These are phyloP conservation scores for Lactuca saligna DNA, from an alignment of 129 eudicot genomes.

Conservation along the genomic window DNA sequence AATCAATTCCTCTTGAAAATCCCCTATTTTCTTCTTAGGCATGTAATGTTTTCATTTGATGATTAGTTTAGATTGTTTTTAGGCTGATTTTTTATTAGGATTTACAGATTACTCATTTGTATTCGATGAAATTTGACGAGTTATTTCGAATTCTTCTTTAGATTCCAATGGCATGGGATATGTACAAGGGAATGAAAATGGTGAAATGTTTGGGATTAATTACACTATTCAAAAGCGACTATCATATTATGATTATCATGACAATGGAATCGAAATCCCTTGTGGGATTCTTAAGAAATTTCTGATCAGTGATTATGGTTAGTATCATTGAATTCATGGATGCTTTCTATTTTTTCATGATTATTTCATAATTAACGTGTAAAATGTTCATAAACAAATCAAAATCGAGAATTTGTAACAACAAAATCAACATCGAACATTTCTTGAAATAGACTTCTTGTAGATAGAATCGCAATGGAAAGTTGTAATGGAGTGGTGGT, in stretches of 20 bases:
- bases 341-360: slow-evolving; percentile 5
- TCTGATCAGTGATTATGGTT: slow-evolving; percentile 60
- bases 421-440: not conserved
- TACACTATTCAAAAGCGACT: slow-evolving; percentile 44
- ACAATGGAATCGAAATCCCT: slow-evolving; percentile 52
- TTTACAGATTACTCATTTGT: slow-evolving; percentile 59
- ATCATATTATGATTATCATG: slow-evolving; percentile 54
- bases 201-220: slow-evolving; percentile 67
- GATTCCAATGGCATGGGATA: slow-evolving; percentile 48
- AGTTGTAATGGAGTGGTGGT: slow-evolving; percentile 67
- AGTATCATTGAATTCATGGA: slow-evolving; percentile 34
- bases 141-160: slow-evolving; percentile 25
- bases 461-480: slow-evolving; percentile 69
- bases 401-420: not conserved
- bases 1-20: slow-evolving; percentile 53
- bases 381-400: not conserved
- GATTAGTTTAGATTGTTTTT: slow-evolving; percentile 12
- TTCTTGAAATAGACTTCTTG: slow-evolving; percentile 9
- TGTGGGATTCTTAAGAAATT: slow-evolving; percentile 71
- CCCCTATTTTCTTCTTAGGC: slow-evolving; percentile 85
- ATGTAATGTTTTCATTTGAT: not conserved
- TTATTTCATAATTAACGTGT: not conserved
- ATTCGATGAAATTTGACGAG: slow-evolving; percentile 45
- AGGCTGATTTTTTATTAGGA: not conserved
- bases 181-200: slow-evolving; percentile 47